A percentile compares a stretch with the other conserved stretches of the same genome.
Evolutionary conservation across 1,284 basidiomycete species (phyloP).

Genomic region (Fomitiporia mediterranea): DNA sequence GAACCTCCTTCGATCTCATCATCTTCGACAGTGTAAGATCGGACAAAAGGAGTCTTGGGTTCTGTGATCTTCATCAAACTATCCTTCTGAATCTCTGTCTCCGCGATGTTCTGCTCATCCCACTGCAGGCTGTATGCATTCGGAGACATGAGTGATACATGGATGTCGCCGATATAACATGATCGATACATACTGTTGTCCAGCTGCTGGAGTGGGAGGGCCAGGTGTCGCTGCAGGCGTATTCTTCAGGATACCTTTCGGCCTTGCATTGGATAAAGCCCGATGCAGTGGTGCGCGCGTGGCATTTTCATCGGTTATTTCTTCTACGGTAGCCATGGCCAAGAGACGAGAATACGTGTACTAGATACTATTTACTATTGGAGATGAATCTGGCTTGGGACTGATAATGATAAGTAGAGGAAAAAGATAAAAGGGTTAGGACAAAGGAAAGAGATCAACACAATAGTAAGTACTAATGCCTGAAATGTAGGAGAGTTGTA

Average conservation of each 20-base stretch:
- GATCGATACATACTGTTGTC: constrained; percentile 40
- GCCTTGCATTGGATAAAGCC: constrained; percentile 51
- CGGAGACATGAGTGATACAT: neutral
- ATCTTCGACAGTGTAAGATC: constrained; percentile 83
- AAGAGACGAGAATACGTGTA: neutral
- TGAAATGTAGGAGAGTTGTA: no score
- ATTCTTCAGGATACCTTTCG: constrained; percentile 83
- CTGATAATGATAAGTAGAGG: no score
- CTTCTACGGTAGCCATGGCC: constrained; percentile 6
- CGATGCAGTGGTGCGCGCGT: constrained; percentile 16
- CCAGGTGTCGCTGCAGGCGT: constrained; percentile 41
- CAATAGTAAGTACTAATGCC: no score
- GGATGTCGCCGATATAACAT: neutral
- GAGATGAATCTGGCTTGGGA: no score
- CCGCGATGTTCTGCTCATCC: constrained; percentile 88
- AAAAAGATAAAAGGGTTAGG: no score
- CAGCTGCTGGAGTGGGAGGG: constrained; percentile 35
- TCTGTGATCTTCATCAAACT: constrained; percentile 96
- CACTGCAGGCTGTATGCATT: constrained; percentile 59
- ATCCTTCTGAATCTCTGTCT: constrained; percentile 89
- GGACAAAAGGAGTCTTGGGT: constrained; percentile 93
- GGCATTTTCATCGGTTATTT: constrained; percentile 4
- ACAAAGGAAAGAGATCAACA: no score
- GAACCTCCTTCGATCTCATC: constrained; percentile 76
- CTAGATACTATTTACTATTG: no score